A percentile compares a stretch with the other conserved stretches of the same genome.
phyloP scores from a whole-genome alignment of 2,329 filamentous ascomycete species.

The Botrytis fragariae region DNA sequence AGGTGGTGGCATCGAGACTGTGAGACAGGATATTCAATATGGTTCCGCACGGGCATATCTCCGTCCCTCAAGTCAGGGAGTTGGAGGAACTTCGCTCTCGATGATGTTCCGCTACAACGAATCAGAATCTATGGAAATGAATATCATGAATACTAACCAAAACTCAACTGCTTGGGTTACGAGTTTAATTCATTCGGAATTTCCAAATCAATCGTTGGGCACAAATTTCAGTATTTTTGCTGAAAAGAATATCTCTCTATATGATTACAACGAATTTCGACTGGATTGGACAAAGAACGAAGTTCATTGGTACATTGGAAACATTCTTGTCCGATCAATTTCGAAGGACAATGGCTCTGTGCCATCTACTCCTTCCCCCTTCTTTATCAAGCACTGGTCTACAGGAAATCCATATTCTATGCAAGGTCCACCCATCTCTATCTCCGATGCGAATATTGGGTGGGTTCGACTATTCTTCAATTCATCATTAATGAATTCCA shows the following conservation, averaged over 20 bases:
- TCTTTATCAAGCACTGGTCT: slow-evolving; percentile 50
- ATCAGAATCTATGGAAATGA: slow-evolving; percentile 44
- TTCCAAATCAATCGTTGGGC: slow-evolving; percentile 40
- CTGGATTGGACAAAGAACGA: slow-evolving; percentile 48
- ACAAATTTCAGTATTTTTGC: slow-evolving; percentile 26
- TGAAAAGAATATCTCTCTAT: slow-evolving; percentile 9
- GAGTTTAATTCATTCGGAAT: slow-evolving; percentile 42
- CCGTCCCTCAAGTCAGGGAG: slow-evolving; percentile 40
- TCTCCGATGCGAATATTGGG: slow-evolving; percentile 44
- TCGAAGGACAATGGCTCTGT: slow-evolving; percentile 37
- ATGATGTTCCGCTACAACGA: slow-evolving; percentile 48
- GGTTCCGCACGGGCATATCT: slow-evolving; percentile 47
- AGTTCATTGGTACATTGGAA: slow-evolving; percentile 45
- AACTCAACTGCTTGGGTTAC: slow-evolving; percentile 41
- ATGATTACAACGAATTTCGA: slow-evolving; percentile 45
- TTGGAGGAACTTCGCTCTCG: slow-evolving; percentile 44
- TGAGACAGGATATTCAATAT: slow-evolving; percentile 47
- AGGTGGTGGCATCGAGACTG: slow-evolving; percentile 44
- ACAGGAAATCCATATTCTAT: slow-evolving; percentile 45
- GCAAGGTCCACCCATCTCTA: slow-evolving; percentile 44
- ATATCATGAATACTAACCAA: slow-evolving; percentile 47
- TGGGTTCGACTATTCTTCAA: slow-evolving; percentile 52
- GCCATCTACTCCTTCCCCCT: slow-evolving; percentile 43
- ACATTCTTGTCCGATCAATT: slow-evolving; percentile 39
- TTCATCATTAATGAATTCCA: slow-evolving; percentile 43